Conservation (phyloP, 345 rosid species). For the Eucalyptus shirleyi region DNA sequence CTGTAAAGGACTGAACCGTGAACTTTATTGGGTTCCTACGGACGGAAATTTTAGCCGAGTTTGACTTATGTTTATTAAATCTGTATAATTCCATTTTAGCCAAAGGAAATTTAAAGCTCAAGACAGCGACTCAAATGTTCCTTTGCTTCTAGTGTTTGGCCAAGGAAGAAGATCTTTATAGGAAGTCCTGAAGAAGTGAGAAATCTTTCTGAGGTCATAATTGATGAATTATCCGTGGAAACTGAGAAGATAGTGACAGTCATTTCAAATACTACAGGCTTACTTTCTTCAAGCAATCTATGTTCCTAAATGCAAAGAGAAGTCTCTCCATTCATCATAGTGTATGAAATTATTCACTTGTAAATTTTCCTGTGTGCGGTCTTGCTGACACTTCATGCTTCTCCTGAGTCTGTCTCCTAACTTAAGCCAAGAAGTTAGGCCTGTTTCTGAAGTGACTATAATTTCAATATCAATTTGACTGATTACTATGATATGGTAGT, state of each 20-base stretch:
- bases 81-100: background rate
- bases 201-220: background rate
- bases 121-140: background rate
- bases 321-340: background rate
- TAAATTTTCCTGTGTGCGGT: background rate
- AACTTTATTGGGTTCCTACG: background rate
- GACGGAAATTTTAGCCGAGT: background rate
- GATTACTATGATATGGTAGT: background rate
- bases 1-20: background rate
- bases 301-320: background rate
- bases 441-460: background rate
- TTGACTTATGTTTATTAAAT: background rate
- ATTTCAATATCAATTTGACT: background rate
- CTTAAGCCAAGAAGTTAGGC: background rate
- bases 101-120: background rate
- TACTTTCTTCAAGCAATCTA: background rate
- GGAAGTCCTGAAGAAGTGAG: background rate
- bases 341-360: background rate
- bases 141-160: background rate
- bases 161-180: background rate
- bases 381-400: background rate
- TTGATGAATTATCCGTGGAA: background rate
- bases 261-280: background rate
- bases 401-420: background rate
- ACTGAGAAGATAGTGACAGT: background rate